Conservation (phyloP, 1,284 basidiomycete genomes). For the Afroboletus lepidellus region DNA sequence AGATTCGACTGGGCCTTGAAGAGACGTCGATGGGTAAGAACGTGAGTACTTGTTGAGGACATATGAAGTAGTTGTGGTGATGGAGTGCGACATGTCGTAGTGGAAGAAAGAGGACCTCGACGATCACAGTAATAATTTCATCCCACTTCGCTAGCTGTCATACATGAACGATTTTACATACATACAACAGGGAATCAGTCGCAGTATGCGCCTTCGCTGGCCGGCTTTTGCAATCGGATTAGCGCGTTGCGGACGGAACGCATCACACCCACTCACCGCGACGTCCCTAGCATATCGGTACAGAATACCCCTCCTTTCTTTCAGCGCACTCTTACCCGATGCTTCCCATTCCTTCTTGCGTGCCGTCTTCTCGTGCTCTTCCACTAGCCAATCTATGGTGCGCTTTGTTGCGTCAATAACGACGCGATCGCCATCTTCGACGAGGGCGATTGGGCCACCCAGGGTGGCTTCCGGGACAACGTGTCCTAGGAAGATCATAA, state of each 20-base stretch:
- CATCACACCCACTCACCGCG: constrained; percentile 51
- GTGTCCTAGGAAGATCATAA: constrained; percentile 53
- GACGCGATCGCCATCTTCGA: constrained; percentile 89
- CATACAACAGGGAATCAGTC: constrained; percentile 41
- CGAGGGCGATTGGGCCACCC: constrained; percentile 94
- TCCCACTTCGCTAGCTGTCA: not conserved
- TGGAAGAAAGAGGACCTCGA: not conserved
- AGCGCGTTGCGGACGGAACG: constrained; percentile 3
- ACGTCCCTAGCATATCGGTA: constrained; percentile 79
- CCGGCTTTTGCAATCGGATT: constrained; percentile 49
- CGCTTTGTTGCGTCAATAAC: constrained; percentile 79
- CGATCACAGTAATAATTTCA: not conserved
- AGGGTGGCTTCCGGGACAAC: constrained; percentile 91
- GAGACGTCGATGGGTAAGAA: constrained; percentile 44
- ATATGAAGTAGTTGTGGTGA: constrained; percentile 56
- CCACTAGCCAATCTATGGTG: constrained; percentile 80
- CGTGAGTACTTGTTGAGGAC: constrained; percentile 64
- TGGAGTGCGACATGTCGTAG: constrained; percentile 52
- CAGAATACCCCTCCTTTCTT: constrained; percentile 69
- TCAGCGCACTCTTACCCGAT: constrained; percentile 61
- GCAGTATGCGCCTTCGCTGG: constrained; percentile 75
- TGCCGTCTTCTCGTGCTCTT: constrained; percentile 72
- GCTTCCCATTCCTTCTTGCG: constrained; percentile 74
- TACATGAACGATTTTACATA: not conserved
- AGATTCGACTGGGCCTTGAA: constrained; percentile 28